Percentiles rank a stretch among this genome's conserved stretches.
Conservation (phyloP, 495 filamentous ascomycete genomes). For the Cryomyces antarcticus region DNA sequence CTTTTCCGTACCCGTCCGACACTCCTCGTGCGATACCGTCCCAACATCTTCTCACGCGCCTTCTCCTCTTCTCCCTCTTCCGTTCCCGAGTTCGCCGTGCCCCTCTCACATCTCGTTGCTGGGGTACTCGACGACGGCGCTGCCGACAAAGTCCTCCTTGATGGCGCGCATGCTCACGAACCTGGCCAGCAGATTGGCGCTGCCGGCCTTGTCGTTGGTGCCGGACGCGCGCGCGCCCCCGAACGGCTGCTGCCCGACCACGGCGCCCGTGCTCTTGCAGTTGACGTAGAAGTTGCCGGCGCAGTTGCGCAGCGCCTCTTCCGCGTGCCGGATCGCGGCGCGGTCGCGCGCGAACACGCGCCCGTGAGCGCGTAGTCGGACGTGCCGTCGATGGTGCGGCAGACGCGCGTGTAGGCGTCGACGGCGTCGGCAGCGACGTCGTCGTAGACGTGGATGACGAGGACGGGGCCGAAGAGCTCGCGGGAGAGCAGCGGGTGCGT, state of each 20-base stretch:
- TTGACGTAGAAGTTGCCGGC: conserved; percentile 26
- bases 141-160: conserved; percentile 21
- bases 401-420: conserved; percentile 13
- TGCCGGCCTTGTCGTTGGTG: conserved; percentile 25
- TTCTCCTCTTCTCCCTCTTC: too few species aligned
- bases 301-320: conserved; percentile 18
- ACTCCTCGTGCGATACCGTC: too few species aligned
- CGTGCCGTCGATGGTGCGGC: conserved; percentile 16
- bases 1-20: too few species aligned
- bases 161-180: conserved; percentile 23
- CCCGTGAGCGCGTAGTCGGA: conserved; percentile 22
- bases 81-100: too few species aligned
- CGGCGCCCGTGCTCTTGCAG: conserved; percentile 20
- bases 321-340: conserved; percentile 15
- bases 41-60: too few species aligned
- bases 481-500: conserved; percentile 38
- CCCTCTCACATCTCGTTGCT: conserved; percentile 12
- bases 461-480: conserved; percentile 44
- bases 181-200: conserved; percentile 16
- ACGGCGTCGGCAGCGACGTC: conserved; percentile 19
- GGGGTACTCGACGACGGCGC: conserved; percentile 18
- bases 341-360: conserved; percentile 20
- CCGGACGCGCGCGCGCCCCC: conserved; percentile 21
- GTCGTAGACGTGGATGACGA: conserved; percentile 40
- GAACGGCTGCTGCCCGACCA: conserved; percentile 24